phyloP scores from a whole-genome alignment of 306 rosid genomes.

The Echinosophora koreensis region DNA sequence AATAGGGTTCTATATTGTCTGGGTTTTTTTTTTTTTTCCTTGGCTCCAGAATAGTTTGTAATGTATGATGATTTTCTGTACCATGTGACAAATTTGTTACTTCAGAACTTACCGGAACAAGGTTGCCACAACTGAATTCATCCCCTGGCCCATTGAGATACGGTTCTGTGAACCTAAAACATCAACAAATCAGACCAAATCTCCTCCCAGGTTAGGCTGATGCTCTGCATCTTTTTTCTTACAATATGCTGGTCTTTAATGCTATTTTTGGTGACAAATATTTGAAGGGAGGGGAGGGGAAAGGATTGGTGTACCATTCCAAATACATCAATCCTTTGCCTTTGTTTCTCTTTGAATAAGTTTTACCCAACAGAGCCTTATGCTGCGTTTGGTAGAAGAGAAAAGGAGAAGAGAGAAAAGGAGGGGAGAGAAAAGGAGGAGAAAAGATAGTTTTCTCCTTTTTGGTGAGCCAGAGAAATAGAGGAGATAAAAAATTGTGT shows the following conservation, averaged over 20 bases:
- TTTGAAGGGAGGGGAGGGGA: constrained; percentile 34
- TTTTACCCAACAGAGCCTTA: not conserved
- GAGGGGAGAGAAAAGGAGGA: too few relatives aligned
- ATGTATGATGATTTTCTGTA: constrained; percentile 13
- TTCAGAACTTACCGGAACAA: constrained; percentile 91
- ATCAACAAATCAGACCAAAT: constrained; percentile 80
- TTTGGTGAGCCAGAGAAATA: too few relatives aligned
- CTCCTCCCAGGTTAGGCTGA: constrained; percentile 81
- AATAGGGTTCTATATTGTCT: not conserved
- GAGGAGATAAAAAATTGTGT: too few relatives aligned
- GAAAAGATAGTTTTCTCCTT: too few relatives aligned
- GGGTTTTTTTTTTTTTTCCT: constrained; percentile 27
- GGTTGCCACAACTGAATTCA: constrained; percentile 70
- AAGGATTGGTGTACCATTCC: constrained; percentile 30
- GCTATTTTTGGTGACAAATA: constrained; percentile 14
- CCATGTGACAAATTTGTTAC: constrained; percentile 44
- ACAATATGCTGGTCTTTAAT: constrained; percentile 25
- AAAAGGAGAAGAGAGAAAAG: too few relatives aligned
- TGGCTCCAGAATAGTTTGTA: not conserved
- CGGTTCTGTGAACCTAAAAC: constrained; percentile 88
- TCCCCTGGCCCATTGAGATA: constrained; percentile 97
- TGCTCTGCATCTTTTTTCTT: constrained; percentile 18
- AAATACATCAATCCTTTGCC: constrained; percentile 28
- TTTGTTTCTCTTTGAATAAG: constrained; percentile 20
- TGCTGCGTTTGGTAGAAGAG: too few relatives aligned